Evolutionary conservation across 192 early-diverging fungal genomes (phyloP), one percentile per base, ranked within the genome.

Genomic region (Mortierella alpina): DNA sequence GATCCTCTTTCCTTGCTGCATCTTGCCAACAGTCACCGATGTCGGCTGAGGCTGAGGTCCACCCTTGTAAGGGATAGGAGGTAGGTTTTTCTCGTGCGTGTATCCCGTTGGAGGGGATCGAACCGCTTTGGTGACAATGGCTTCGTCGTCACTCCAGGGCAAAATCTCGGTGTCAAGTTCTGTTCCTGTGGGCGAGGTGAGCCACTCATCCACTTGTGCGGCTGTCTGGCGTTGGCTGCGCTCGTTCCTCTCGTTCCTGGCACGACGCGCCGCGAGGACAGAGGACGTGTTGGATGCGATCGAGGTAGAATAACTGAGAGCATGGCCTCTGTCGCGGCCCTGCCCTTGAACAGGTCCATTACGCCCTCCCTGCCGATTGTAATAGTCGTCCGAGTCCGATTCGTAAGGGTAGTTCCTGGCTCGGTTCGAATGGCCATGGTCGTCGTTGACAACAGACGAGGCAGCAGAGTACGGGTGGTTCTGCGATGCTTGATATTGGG

Each of bases 91-190:
- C 18, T 80, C 77, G 53, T 70, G 59, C 8, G 66, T 63, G 40
- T 72, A 80, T 31, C 70, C 77, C 2, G 64, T 71, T 17, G 76
- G 76, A n/a, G 76, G 76, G 7, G 77, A 80, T 8, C 77, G 77
- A 14, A 80, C 12, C 1, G 77, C 77, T 47, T 72, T 72, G 14
- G 70, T 67, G 5, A 80, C 77, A 58, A 80, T 80, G 13, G 77
- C 77, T 20, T 80, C 77, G 22, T 80, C 77, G 13, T 80, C 77
- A 31, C 77, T 80, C 77, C 77, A 80, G 17, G 77, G 51, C n/a
- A 80, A 47, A 22, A 80, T 72, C 40, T 72, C 77, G 1, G 77
- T 80, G 0, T 80, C 77, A 17, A 68, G 58, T 49, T 80, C 77
- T 14, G 77, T 80, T 54, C 77, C 77, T 15, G 77, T 80, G 2